Base-by-base conservation (phyloP, 352 stramenopile genomes). In the Plasmopara halstedii region DNA sequence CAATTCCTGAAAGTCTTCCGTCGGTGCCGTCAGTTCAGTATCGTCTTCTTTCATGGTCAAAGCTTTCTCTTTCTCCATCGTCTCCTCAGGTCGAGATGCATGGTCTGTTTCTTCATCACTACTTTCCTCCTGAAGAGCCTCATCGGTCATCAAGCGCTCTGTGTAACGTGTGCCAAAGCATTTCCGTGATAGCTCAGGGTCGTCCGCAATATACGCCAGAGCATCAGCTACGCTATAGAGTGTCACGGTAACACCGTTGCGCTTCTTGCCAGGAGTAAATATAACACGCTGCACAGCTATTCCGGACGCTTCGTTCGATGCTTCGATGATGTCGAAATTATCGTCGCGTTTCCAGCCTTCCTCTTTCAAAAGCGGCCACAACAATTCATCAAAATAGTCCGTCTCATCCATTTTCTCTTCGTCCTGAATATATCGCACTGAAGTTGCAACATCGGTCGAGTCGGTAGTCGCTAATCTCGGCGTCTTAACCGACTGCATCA, bases 331-430 rank as follows among this genome's bases (percentile, higher is more conserved):
- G 17, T 78, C 56, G 14, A 73, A 58, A 33, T 62, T 62, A 25
- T 77, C 64, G 2, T 74, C 65, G 17, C 72, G 68, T 32, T 35
- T 73, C 82, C 82, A 94, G 6, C 80, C 80, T 62, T 82, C 64
- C 17, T 85, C 73, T 13, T 62, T 68, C 8, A 94, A 45, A 25
- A 88, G 78, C 8, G 82, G 82, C 73, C 81, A 91, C 39, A 94
- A 67, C 1, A 89, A 54, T 15, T 81, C 68, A 48, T 88, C 76
- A 20, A 94, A 94, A 32, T 87, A 85, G 29, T 91, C 73, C 36
- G 70, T 60, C 31, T 77, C 46, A 58, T 80, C 49, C 68, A 69
- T 69, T 29, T 58, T 65, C 35, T 69, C 59, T 39, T 69, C 59
- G 31, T 55, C 59, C 25, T 65, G 55, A 21, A 59, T 66, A 29